Evolutionary conservation across 1,284 basidiomycete species (phyloP).

Genomic region (Pseudozyma tsukubaensis): DNA sequence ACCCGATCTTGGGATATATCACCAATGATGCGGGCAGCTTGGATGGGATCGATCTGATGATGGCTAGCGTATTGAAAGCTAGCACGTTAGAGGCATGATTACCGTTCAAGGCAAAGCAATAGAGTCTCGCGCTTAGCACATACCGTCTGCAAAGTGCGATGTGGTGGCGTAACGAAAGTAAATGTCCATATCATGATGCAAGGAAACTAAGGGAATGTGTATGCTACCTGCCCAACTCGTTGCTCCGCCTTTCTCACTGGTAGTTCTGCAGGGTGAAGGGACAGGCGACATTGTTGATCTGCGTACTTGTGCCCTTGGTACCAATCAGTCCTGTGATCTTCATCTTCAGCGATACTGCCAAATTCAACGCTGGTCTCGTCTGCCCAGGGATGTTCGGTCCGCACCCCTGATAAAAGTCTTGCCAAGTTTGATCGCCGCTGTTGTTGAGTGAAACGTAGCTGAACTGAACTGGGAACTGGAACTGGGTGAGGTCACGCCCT

Average conservation of each 20-base stretch:
- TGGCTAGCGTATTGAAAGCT: slow-evolving; percentile 7
- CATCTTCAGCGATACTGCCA: slow-evolving; percentile 49
- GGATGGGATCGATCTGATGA: slow-evolving; percentile 3
- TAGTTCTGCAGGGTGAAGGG: slow-evolving; percentile 48
- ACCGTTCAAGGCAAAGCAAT: no score
- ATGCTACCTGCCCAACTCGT: no score
- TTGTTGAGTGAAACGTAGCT: slow-evolving; percentile 50
- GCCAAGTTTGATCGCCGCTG: slow-evolving; percentile 56
- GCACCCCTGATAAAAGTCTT: slow-evolving; percentile 53
- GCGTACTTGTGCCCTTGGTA: slow-evolving; percentile 41
- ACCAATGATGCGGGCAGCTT: neutral
- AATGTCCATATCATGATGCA: slow-evolving; percentile 26
- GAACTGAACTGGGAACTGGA: slow-evolving; percentile 56
- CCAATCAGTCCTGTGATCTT: slow-evolving; percentile 53
- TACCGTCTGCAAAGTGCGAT: no score
- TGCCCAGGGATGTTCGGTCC: slow-evolving; percentile 34
- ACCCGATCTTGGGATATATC: slow-evolving; percentile 3
- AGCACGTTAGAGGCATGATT: no score
- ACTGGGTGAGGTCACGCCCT: slow-evolving; percentile 34
- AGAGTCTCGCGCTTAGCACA: no score
- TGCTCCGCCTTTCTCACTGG: slow-evolving; percentile 11
- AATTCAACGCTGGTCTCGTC: slow-evolving; percentile 44
- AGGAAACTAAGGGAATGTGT: no score
- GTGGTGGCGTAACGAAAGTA: no score
- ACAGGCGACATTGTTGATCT: slow-evolving; percentile 42